Conservation (phyloP, 192 early-diverging fungal genomes). For the Linnemannia schmuckeri region DNA sequence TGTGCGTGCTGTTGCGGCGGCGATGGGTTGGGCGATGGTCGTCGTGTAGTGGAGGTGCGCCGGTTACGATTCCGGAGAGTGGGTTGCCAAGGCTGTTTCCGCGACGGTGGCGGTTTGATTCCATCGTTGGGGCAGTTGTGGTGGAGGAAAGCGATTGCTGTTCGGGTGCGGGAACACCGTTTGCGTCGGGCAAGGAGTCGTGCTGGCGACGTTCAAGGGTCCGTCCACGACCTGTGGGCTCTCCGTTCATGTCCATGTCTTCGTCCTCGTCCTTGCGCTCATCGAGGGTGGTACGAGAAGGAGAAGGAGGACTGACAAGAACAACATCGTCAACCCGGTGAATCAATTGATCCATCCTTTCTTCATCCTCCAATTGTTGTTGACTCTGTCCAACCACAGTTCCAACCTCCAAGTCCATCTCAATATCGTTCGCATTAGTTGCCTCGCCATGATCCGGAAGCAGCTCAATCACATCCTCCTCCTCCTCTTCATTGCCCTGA, state of each 20-base stretch:
- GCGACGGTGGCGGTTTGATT: constrained; percentile 2
- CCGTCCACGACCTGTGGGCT: not conserved
- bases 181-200: constrained; percentile 1
- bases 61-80: not conserved
- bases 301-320: not conserved
- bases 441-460: not conserved
- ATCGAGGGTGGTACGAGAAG: not conserved
- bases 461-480: constrained; percentile 7
- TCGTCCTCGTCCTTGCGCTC: constrained; percentile 30
- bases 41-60: not conserved
- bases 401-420: not conserved
- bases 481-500: not conserved
- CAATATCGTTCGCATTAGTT: not conserved
- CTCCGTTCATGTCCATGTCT: not conserved
- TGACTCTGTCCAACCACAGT: too few species aligned
- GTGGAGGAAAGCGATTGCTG: not conserved
- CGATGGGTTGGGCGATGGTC: not conserved
- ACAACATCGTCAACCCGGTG: constrained; percentile 33
- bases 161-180: constrained; percentile 1
- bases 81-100: not conserved
- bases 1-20: not conserved
- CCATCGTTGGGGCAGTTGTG: not conserved
- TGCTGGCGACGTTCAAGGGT: not conserved
- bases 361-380: not conserved
- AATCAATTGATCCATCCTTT: constrained; percentile 25